Evolutionary conservation across 352 stramenopile genomes (phyloP).

Genomic region (Phytophthora sansomeana): DNA sequence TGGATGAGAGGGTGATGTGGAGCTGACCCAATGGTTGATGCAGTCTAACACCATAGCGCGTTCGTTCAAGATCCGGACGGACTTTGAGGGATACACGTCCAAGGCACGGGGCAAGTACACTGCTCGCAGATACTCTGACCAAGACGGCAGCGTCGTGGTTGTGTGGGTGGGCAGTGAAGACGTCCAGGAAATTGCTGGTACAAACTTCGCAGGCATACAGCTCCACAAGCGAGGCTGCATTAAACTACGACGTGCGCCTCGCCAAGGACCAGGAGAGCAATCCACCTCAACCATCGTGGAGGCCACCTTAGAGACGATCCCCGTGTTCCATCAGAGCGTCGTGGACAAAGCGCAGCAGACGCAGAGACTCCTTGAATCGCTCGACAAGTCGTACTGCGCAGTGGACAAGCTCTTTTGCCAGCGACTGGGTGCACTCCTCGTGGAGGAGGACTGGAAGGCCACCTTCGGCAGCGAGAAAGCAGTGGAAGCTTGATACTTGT

Average conservation of each 20-base stretch:
- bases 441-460: no score
- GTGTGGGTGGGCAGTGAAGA: conserved; percentile 13
- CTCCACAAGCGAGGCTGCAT: conserved; percentile 33
- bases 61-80: conserved; percentile 13
- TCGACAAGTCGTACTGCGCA: no score
- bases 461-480: no score
- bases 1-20: background rate
- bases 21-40: conserved; percentile 1
- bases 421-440: no score
- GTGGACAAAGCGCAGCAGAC: conserved; percentile 37
- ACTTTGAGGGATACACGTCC: conserved; percentile 20
- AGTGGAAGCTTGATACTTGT: no score
- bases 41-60: conserved; percentile 14
- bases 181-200: conserved; percentile 11
- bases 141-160: conserved; percentile 4
- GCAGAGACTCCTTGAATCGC: background rate
- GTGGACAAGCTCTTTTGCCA: no score
- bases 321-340: conserved; percentile 56
- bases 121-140: conserved; percentile 12
- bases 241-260: conserved; percentile 16
- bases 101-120: conserved; percentile 17
- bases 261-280: conserved; percentile 6
- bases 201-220: conserved; percentile 11
- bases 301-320: conserved; percentile 47
- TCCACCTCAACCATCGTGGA: conserved; percentile 48